These are phyloP conservation scores for Globisporangium barbulae DNA, from an alignment of 352 stramenopile species.

Conservation along the genomic window DNA sequence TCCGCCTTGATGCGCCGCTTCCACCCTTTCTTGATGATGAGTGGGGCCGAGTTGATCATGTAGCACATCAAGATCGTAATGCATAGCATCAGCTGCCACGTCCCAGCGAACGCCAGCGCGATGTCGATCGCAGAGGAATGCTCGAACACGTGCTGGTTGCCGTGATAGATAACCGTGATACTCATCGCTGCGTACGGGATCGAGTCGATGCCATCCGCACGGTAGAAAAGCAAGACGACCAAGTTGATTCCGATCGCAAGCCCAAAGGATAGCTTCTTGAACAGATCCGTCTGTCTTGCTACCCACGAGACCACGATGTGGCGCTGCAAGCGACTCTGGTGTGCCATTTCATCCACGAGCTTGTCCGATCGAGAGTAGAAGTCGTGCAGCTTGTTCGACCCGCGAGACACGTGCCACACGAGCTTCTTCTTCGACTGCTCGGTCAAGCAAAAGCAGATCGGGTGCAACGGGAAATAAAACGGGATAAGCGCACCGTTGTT, in stretches of 20 bases:
- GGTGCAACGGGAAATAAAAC: slow-evolving; percentile 74
- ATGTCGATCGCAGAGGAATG: slow-evolving; percentile 35
- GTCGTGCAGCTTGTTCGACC: slow-evolving; percentile 58
- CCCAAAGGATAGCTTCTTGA: slow-evolving; percentile 55
- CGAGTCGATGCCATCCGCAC: slow-evolving; percentile 46
- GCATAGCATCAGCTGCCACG: slow-evolving; percentile 52
- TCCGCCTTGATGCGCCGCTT: slow-evolving; percentile 49
- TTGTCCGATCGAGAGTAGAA: slow-evolving; percentile 67
- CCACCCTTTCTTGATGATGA: slow-evolving; percentile 69
- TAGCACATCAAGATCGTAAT: slow-evolving; percentile 51
- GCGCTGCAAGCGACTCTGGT: slow-evolving; percentile 48
- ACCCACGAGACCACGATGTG: slow-evolving; percentile 32
- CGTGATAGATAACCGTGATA: slow-evolving; percentile 32
- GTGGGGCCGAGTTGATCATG: slow-evolving; percentile 58
- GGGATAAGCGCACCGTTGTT: slow-evolving; percentile 30
- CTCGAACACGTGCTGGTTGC: slow-evolving; percentile 7
- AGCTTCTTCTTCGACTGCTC: slow-evolving; percentile 74
- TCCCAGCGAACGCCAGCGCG: slow-evolving; percentile 38
- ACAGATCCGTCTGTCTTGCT: slow-evolving; percentile 34
- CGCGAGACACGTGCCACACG: slow-evolving; percentile 55
- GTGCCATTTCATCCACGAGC: slow-evolving; percentile 69
- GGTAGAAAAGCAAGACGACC: slow-evolving; percentile 56
- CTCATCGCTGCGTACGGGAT: slow-evolving; percentile 42
- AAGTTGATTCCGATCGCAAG: slow-evolving; percentile 56
- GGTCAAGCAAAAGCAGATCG: slow-evolving; percentile 72